Evolutionary conservation across 345 rosid genomes (phyloP).

Genomic region (Eucalyptus cloeziana): DNA sequence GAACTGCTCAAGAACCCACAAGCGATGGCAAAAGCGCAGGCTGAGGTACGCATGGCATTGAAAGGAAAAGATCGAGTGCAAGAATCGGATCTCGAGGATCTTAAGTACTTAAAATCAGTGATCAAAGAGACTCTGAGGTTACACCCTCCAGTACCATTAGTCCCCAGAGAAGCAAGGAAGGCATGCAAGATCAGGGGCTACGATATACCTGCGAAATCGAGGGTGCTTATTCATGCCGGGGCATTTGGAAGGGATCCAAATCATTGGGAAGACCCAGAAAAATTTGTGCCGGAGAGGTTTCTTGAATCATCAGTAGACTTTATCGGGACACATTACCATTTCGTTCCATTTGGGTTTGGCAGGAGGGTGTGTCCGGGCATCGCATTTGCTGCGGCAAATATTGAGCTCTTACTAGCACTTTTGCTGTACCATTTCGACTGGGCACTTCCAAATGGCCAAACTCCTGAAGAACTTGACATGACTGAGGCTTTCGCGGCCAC

Average conservation of each 20-base stretch:
- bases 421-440: background rate
- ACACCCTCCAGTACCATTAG: constrained; percentile 8
- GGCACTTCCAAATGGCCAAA: background rate
- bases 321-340: background rate
- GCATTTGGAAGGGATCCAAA: background rate
- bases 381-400: background rate
- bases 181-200: constrained; percentile 1
- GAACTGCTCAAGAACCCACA: constrained; percentile 5
- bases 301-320: background rate
- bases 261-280: background rate
- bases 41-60: background rate
- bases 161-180: constrained; percentile 8
- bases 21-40: constrained; percentile 7
- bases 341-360: constrained; percentile 5
- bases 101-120: constrained; percentile 2
- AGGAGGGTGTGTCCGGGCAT: constrained; percentile 1
- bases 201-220: background rate
- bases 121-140: constrained; percentile 15
- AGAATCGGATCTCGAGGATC: background rate
- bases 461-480: background rate
- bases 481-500: background rate
- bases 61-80: background rate
- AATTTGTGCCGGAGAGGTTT: constrained; percentile 1
- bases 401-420: background rate
- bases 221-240: background rate